Conservation (phyloP, 1,284 basidiomycete species). For the Volvariella volvacea region DNA sequence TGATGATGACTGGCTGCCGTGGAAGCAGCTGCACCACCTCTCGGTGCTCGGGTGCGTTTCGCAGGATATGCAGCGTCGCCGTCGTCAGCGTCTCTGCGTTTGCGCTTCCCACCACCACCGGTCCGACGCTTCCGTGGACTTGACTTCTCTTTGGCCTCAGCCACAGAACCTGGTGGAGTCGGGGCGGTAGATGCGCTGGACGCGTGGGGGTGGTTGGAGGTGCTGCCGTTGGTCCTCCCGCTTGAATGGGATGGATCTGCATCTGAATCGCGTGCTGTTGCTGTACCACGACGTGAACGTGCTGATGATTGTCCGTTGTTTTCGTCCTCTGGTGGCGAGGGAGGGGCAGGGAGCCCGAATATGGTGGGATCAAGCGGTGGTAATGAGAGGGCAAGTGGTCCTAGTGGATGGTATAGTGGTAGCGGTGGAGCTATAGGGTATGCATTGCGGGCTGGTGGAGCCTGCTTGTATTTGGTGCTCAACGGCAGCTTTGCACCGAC, state of each 20-base stretch:
- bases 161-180: constrained; percentile 25
- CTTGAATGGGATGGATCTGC: constrained; percentile 20
- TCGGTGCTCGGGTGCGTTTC: constrained; percentile 51
- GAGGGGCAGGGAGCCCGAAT: constrained; percentile 42
- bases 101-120: constrained; percentile 43
- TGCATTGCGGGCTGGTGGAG: constrained; percentile 6
- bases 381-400: constrained; percentile 56
- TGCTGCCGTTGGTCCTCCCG: constrained; percentile 10
- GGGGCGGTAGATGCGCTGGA: constrained; percentile 12
- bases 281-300: constrained; percentile 43
- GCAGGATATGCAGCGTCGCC: constrained; percentile 64
- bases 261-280: constrained; percentile 47
- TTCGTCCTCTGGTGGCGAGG: constrained; percentile 8
- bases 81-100: constrained; percentile 54
- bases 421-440: constrained; percentile 38
- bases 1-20: constrained; percentile 19
- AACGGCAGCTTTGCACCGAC: too few relatives aligned
- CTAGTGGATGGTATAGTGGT: constrained; percentile 65
- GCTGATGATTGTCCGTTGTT: constrained; percentile 34
- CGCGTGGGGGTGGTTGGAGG: not conserved
- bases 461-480: constrained; percentile 1
- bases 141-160: constrained; percentile 29
- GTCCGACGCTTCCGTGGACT: constrained; percentile 35
- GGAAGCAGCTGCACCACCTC: constrained; percentile 47
- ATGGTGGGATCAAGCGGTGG: constrained; percentile 54